These are phyloP conservation scores for Fusarium sp. DNA, from an alignment of 2,329 filamentous ascomycete genomes.

Conservation along the genomic window DNA sequence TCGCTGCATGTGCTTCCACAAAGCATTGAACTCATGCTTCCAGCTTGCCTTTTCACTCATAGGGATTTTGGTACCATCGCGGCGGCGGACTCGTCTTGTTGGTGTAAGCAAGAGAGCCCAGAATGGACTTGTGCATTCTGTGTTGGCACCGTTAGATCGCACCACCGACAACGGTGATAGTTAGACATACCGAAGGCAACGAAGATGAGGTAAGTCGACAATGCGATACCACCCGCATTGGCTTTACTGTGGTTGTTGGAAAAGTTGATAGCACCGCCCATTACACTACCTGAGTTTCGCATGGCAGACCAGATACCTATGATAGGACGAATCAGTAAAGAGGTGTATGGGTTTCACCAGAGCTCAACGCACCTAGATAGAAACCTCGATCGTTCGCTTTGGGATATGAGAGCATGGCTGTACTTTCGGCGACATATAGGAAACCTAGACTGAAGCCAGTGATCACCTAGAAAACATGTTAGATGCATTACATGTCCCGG, in stretches of 20 bases:
- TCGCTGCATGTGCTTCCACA: background rate
- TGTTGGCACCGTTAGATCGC: rapidly evolving
- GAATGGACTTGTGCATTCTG: background rate
- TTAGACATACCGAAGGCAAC: background rate
- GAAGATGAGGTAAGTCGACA: conserved; percentile 1
- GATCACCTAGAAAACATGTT: background rate
- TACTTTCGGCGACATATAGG: background rate
- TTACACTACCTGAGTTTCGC: background rate
- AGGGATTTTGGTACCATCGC: background rate
- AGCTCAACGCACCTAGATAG: background rate
- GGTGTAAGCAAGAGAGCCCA: background rate
- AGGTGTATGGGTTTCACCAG: rapidly evolving
- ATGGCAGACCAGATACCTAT: conserved; percentile 4
- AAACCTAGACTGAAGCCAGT: background rate
- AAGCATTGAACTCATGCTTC: background rate
- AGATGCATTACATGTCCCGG: rapidly evolving
- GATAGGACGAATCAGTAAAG: rapidly evolving
- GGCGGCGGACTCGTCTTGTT: background rate
- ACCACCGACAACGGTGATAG: rapidly evolving
- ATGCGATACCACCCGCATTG: background rate
- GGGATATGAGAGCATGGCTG: background rate
- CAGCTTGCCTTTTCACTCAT: background rate
- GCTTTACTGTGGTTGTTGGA: conserved; percentile 1
- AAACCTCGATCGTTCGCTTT: conserved; percentile 1
- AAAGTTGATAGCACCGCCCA: conserved; percentile 3